These are phyloP conservation scores for Tubosaeta sp. DNA, from an alignment of 768 basidiomycete genomes.

Conservation along the genomic window DNA sequence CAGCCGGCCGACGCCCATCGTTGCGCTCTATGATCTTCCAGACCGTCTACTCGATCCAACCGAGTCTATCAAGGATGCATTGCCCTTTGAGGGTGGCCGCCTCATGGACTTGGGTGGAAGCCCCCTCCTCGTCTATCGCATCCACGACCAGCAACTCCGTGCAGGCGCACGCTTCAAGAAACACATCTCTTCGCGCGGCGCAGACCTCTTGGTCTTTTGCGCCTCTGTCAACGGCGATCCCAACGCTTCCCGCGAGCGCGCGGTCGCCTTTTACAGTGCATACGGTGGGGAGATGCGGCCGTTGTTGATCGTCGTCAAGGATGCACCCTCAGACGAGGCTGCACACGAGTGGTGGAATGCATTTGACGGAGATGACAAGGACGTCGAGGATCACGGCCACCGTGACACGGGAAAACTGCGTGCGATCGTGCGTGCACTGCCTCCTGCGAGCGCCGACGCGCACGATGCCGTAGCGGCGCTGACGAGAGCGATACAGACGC, in stretches of 20 bases:
- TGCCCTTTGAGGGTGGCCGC: conserved; percentile 19
- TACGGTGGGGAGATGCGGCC: conserved; percentile 27
- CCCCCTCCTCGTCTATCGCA: conserved; percentile 15
- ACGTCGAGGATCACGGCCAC: neutral
- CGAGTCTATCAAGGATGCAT: conserved; percentile 8
- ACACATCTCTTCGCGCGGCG: conserved; percentile 16
- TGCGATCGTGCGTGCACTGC: conserved; percentile 23
- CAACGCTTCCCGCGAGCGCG: conserved; percentile 7
- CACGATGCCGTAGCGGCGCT: conserved; percentile 6
- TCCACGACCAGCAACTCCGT: conserved; percentile 19
- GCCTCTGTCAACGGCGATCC: conserved; percentile 7
- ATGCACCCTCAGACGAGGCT: conserved; percentile 14
- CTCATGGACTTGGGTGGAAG: conserved; percentile 19
- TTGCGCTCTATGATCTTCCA: conserved; percentile 23
- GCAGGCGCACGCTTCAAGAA: conserved; percentile 25
- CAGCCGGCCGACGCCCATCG: conserved; percentile 12
- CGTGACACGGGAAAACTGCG: conserved; percentile 6
- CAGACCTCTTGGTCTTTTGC: conserved; percentile 26
- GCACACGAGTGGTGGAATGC: conserved; percentile 22
- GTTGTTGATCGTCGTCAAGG: conserved; percentile 22
- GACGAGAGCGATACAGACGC: conserved; percentile 16
- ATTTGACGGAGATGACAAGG: conserved; percentile 6
- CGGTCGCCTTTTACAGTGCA: conserved; percentile 15
- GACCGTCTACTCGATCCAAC: conserved; percentile 3
- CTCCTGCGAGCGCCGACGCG: conserved; percentile 2